Percentiles rank a stretch among this genome's conserved stretches.
phyloP scores from a whole-genome alignment of 257 asterid genomes.

The Lithospermum erythrorhizon region DNA sequence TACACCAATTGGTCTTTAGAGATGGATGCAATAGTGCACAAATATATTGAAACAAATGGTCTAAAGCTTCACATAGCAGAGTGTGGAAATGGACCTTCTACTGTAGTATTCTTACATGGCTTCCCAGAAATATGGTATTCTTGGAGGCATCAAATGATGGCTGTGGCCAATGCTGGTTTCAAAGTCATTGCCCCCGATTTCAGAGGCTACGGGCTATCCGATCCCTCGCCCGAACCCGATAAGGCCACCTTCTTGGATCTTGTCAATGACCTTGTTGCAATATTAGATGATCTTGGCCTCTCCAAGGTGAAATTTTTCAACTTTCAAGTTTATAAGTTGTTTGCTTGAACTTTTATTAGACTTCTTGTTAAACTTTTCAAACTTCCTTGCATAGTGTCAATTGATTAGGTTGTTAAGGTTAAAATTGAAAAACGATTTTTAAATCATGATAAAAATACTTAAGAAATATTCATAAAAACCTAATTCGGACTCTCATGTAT shows the following conservation, averaged over 20 bases:
- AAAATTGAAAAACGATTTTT: no score
- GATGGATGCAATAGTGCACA: constrained; percentile 35
- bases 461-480: no score
- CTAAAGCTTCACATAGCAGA: constrained; percentile 48
- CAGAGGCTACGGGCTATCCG: constrained; percentile 59
- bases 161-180: constrained; percentile 36
- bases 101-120: constrained; percentile 40
- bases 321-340: no score
- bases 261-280: constrained; percentile 27
- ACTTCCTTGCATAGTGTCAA: no score
- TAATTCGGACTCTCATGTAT: no score
- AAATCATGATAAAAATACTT: no score
- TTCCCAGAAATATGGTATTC: constrained; percentile 48
- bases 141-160: constrained; percentile 43
- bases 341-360: background rate
- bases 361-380: no score
- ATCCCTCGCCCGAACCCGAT: constrained; percentile 36
- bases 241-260: constrained; percentile 29
- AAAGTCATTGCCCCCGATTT: constrained; percentile 48
- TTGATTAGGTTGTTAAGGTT: no score
- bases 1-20: background rate
- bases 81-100: constrained; percentile 19
- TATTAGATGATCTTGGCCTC: constrained; percentile 38
- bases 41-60: constrained; percentile 21
- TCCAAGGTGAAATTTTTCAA: constrained; percentile 25